phyloP scores from a whole-genome alignment of 345 rosid genomes.

The Ricinus communis region DNA sequence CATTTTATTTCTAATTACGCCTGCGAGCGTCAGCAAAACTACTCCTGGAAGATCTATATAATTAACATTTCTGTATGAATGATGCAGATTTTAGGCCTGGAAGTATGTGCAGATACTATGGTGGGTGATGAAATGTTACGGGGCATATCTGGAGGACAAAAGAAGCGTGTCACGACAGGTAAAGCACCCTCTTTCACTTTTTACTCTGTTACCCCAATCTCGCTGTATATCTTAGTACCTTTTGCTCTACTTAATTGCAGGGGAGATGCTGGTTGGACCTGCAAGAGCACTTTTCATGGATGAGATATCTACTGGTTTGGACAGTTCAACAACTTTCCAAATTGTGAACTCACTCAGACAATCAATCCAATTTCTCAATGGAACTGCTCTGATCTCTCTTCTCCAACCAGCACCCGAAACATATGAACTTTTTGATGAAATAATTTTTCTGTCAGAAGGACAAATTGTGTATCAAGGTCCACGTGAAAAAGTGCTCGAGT shows the following conservation, averaged over 20 bases:
- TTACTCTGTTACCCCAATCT: neutral
- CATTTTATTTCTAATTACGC: too few relatives aligned
- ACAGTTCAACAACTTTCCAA: conserved; percentile 71
- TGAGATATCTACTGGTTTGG: conserved; percentile 76
- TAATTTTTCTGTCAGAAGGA: conserved; percentile 76
- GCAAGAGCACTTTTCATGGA: conserved; percentile 73
- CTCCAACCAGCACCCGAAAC: conserved; percentile 84
- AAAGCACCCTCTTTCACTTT: neutral
- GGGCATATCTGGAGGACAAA: conserved; percentile 67
- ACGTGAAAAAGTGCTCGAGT: conserved; percentile 53
- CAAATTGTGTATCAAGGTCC: conserved; percentile 72
- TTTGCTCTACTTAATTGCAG: conserved; percentile 23
- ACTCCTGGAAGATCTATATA: neutral
- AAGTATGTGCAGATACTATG: conserved; percentile 53
- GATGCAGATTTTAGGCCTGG: conserved; percentile 57
- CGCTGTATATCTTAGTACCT: neutral
- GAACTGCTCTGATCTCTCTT: conserved; percentile 69
- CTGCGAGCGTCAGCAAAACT: neutral
- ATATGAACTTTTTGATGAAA: conserved; percentile 62
- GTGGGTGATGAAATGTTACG: conserved; percentile 60
- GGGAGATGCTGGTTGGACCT: conserved; percentile 82
- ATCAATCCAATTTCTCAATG: conserved; percentile 51
- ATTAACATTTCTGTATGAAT: neutral
- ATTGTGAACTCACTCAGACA: conserved; percentile 63
- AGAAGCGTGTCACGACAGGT: conserved; percentile 59